Evolutionary conservation across 257 asterid genomes (phyloP).

Genomic region (Echites panduratus): DNA sequence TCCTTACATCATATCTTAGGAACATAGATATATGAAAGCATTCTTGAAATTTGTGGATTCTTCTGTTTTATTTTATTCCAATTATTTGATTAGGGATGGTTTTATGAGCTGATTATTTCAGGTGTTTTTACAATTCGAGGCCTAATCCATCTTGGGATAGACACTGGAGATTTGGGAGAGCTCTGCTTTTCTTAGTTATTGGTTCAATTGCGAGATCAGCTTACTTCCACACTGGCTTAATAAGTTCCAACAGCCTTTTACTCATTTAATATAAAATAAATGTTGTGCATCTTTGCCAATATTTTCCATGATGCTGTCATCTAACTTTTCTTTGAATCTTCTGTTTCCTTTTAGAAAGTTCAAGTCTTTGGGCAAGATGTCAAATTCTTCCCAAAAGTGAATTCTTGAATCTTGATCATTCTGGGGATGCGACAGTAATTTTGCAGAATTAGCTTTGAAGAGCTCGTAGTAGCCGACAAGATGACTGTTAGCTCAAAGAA

Average conservation of each 20-base stretch:
- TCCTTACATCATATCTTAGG: background rate
- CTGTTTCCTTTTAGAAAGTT: background rate
- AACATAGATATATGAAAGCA: background rate
- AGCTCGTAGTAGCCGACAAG: background rate
- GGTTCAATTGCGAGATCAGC: no score
- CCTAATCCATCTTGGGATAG: background rate
- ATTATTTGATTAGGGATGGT: background rate
- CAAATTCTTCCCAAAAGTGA: background rate
- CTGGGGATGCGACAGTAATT: background rate
- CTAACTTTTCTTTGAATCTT: background rate
- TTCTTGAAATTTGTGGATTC: background rate
- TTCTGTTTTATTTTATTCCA: background rate
- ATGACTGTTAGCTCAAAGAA: constrained; percentile 31
- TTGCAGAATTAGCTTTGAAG: background rate
- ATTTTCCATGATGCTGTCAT: background rate
- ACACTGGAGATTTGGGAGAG: background rate
- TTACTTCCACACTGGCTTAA: no score
- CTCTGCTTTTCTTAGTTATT: background rate
- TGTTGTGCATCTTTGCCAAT: background rate
- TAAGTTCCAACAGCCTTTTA: background rate
- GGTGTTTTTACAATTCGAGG: background rate
- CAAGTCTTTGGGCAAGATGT: background rate
- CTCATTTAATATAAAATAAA: background rate
- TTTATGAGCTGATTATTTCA: background rate
- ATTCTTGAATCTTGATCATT: background rate